Percentiles rank a stretch among this genome's conserved stretches.
phyloP scores from a whole-genome alignment of 2,329 filamentous ascomycete genomes.

The Coniochaeta sp. region DNA sequence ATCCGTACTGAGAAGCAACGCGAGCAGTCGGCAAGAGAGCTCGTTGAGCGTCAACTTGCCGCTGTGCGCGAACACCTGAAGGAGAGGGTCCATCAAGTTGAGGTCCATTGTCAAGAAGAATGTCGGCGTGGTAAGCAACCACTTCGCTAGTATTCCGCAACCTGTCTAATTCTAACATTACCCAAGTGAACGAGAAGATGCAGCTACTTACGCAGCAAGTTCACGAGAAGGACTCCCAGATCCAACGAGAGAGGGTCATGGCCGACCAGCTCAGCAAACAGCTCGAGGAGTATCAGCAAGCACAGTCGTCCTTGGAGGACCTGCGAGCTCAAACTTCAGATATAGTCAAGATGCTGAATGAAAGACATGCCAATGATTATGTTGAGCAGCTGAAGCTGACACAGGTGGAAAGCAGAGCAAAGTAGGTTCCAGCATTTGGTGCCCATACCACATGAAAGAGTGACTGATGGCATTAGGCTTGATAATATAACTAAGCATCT shows the following conservation, averaged over 20 bases:
- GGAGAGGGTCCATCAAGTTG: constrained; percentile 11
- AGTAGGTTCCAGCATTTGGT: not conserved
- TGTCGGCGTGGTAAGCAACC: constrained; percentile 9
- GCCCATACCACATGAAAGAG: not conserved
- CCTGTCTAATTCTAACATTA: constrained; percentile 3
- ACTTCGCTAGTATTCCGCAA: not conserved
- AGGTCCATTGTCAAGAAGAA: constrained; percentile 12
- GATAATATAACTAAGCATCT: not conserved
- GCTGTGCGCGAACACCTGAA: constrained; percentile 22
- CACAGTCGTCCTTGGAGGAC: not conserved
- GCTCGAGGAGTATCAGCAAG: not conserved
- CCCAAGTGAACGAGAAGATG: constrained; percentile 9
- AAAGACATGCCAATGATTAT: not conserved
- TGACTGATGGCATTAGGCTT: not conserved
- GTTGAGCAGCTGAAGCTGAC: not conserved
- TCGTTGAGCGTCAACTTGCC: constrained; percentile 23
- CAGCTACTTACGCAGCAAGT: not conserved
- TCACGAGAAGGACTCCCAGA: not conserved
- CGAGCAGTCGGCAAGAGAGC: constrained; percentile 13
- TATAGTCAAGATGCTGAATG: not conserved
- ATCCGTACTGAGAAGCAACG: constrained; percentile 22
- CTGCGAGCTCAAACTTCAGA: not conserved
- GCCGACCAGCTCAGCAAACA: not conserved
- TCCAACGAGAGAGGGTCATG: not conserved
- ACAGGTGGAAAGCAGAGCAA: not conserved